A percentile compares a stretch with the other conserved stretches of the same genome.
Conservation (phyloP, 169 alveolate genomes). For the Plasmodium ovale region DNA sequence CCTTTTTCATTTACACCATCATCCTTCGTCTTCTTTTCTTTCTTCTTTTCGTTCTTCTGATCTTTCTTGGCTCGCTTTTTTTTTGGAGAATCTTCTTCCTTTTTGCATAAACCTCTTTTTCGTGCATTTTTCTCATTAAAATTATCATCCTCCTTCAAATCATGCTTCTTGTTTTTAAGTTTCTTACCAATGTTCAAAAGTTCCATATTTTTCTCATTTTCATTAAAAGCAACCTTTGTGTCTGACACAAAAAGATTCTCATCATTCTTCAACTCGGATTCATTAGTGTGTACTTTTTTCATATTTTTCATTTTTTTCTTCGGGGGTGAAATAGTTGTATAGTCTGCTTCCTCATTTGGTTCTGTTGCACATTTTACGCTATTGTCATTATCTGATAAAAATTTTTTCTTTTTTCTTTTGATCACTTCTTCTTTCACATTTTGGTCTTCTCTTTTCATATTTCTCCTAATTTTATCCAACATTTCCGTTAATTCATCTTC, state of each 20-base stretch:
- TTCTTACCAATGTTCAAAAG: not conserved
- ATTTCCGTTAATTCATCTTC: not conserved
- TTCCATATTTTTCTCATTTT: constrained; percentile 10
- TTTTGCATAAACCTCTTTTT: constrained; percentile 10
- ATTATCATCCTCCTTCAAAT: constrained; percentile 2
- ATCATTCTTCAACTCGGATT: not conserved
- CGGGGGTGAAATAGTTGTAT: constrained; percentile 33
- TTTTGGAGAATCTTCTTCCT: not conserved
- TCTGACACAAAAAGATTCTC: not conserved
- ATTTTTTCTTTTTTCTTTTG: not conserved
- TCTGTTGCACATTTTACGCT: not conserved
- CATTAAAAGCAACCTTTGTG: not conserved
- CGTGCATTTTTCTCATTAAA: not conserved
- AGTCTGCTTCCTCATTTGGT: constrained; percentile 7
- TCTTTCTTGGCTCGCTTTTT: not conserved
- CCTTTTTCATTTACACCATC: not conserved
- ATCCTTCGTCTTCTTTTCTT: not conserved
- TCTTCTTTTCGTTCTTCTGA: not conserved
- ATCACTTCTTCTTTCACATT: constrained; percentile 3
- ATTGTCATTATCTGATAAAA: not conserved
- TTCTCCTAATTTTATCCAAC: not conserved
- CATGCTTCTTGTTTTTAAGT: not conserved
- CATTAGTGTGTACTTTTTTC: constrained; percentile 19
- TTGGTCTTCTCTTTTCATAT: constrained; percentile 3
- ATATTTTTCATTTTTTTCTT: constrained; percentile 55